A percentile compares a stretch with the other conserved stretches of the same genome.
These are phyloP conservation scores for Aspergillus latus DNA, from an alignment of 2,329 filamentous ascomycete genomes.

Conservation along the genomic window DNA sequence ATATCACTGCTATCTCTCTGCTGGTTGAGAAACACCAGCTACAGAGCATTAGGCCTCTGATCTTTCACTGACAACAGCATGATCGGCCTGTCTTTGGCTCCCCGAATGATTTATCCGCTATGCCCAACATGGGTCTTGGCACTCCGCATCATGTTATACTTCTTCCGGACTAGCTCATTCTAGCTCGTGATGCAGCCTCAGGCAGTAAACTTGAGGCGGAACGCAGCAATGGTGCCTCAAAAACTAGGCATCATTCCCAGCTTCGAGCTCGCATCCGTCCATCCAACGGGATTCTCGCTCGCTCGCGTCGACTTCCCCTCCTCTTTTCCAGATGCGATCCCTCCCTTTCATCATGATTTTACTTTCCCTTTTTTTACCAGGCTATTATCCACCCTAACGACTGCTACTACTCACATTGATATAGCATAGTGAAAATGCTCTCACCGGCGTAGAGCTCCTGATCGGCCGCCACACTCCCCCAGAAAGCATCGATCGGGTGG, in stretches of 20 bases:
- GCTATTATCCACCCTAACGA: slow-evolving; percentile 8
- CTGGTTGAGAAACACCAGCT: background rate
- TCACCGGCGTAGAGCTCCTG: background rate
- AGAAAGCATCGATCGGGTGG: slow-evolving; percentile 13
- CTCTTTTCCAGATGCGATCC: background rate
- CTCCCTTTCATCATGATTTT: background rate
- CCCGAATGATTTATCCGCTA: slow-evolving; percentile 6
- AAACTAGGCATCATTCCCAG: slow-evolving; percentile 4
- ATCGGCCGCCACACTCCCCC: slow-evolving; percentile 8
- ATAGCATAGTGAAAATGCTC: background rate
- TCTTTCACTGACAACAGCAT: background rate
- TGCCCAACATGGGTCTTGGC: slow-evolving; percentile 9
- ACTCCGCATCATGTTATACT: slow-evolving; percentile 1
- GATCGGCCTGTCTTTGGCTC: slow-evolving; percentile 8
- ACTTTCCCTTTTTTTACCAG: background rate
- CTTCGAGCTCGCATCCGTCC: slow-evolving; percentile 4
- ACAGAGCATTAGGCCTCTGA: too few relatives aligned
- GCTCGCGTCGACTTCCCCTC: slow-evolving; percentile 8
- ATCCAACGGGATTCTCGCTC: slow-evolving; percentile 5
- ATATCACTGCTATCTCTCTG: background rate
- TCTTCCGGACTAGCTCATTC: slow-evolving; percentile 2
- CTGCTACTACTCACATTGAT: slow-evolving; percentile 3
- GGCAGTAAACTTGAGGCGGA: background rate
- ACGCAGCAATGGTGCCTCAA: slow-evolving; percentile 6
- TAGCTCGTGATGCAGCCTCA: background rate